Conservation (phyloP, 1,284 basidiomycete species). For the Fomitopsis betulina region DNA sequence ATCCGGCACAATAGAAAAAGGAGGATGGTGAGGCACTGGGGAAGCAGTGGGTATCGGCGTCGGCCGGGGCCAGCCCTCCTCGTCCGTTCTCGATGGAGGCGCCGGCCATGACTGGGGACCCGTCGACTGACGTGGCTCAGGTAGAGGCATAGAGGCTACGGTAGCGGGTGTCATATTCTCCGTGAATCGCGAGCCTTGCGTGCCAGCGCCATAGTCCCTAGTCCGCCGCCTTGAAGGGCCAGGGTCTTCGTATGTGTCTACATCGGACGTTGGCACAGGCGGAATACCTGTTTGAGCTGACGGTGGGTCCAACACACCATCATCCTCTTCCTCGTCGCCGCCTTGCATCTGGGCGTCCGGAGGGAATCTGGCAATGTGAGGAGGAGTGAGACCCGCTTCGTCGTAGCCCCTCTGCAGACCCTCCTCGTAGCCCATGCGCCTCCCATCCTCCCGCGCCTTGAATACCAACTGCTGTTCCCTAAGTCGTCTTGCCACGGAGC, state of each 20-base stretch:
- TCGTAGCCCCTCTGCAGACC: slow-evolving; percentile 27
- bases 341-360: neutral
- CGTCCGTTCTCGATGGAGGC: slow-evolving; percentile 7
- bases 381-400: slow-evolving; percentile 15
- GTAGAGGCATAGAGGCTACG: slow-evolving; percentile 13
- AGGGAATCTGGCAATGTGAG: neutral
- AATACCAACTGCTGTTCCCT: slow-evolving; percentile 29
- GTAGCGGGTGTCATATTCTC: slow-evolving; percentile 25
- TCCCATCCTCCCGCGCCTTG: slow-evolving; percentile 30
- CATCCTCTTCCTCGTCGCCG: slow-evolving; percentile 3
- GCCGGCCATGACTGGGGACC: slow-evolving; percentile 9
- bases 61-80: slow-evolving; percentile 14
- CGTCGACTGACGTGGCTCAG: slow-evolving; percentile 4
- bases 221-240: slow-evolving; percentile 5
- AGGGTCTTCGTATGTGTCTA: slow-evolving; percentile 3
- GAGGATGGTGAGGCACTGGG: slow-evolving; percentile 16
- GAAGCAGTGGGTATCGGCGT: slow-evolving; percentile 14
- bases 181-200: slow-evolving; percentile 25
- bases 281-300: slow-evolving; percentile 11
- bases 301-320: slow-evolving; percentile 15
- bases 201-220: slow-evolving; percentile 8
- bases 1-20: slow-evolving; percentile 19
- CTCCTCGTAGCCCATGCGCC: slow-evolving; percentile 28
- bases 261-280: slow-evolving; percentile 6
- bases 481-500: slow-evolving; percentile 28